Evolutionary conservation across 345 rosid genomes (phyloP).

Genomic region (Cardiospermum halicacabum): DNA sequence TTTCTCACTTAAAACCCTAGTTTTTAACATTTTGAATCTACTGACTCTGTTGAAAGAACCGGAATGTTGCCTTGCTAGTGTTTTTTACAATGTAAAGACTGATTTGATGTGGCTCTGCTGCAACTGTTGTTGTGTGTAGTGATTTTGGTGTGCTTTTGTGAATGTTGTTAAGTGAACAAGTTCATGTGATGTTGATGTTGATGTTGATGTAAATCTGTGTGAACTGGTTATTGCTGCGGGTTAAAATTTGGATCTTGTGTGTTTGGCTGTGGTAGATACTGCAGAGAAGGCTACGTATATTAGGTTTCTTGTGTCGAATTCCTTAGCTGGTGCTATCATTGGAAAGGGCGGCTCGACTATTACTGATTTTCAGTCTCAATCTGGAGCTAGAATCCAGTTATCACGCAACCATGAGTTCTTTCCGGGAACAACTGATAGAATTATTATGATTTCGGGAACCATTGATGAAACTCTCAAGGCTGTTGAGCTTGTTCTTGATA

Average conservation of each 20-base stretch:
- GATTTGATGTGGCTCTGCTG: neutral
- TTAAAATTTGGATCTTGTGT: neutral
- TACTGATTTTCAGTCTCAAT: slow-evolving; percentile 89
- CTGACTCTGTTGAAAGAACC: neutral
- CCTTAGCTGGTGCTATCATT: slow-evolving; percentile 97
- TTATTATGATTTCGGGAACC: slow-evolving; percentile 78
- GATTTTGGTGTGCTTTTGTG: too few species aligned
- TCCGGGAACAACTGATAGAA: slow-evolving; percentile 93
- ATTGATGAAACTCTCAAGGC: slow-evolving; percentile 76
- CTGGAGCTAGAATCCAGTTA: slow-evolving; percentile 93
- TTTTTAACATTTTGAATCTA: neutral
- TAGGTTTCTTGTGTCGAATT: slow-evolving; percentile 93
- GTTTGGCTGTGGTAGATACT: slow-evolving; percentile 42
- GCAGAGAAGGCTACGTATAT: slow-evolving; percentile 72
- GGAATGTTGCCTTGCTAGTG: neutral
- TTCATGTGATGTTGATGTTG: neutral
- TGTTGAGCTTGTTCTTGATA: slow-evolving; percentile 76
- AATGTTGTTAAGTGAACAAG: too few species aligned
- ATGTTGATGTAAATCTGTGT: neutral
- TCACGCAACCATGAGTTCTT: slow-evolving; percentile 92
- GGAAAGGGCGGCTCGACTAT: slow-evolving; percentile 99
- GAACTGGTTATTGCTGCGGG: neutral
- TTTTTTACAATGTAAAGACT: neutral
- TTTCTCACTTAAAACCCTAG: neutral
- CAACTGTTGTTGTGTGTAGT: neutral